Evolutionary conservation across 1,284 basidiomycete genomes (phyloP).

Genomic region (Phylloporus gajari): DNA sequence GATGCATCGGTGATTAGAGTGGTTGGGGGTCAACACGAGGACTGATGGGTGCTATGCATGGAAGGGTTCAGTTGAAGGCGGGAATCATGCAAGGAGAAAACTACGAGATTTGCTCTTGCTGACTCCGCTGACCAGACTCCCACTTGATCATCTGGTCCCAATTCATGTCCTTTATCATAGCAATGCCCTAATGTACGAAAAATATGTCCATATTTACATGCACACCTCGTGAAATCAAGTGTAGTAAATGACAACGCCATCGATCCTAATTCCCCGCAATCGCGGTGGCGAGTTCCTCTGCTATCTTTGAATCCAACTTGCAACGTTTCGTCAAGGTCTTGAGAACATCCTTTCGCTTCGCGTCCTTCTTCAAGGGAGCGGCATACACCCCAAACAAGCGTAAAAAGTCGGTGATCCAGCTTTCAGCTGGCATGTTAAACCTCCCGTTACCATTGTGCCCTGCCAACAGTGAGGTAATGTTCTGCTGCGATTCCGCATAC

Average conservation of each 20-base stretch:
- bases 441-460: constrained; percentile 24
- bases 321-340: constrained; percentile 44
- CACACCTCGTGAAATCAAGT: constrained; percentile 11
- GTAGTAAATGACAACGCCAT: background rate
- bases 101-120: no score
- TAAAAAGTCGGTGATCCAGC: constrained; percentile 38
- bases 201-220: constrained; percentile 18
- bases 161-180: constrained; percentile 2
- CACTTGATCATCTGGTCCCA: background rate
- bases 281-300: constrained; percentile 25
- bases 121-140: no score
- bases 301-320: constrained; percentile 29
- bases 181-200: constrained; percentile 11
- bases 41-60: no score
- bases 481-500: constrained; percentile 35
- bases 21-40: no score
- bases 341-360: constrained; percentile 37
- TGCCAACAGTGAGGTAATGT: constrained; percentile 30
- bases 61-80: no score
- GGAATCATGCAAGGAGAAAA: no score
- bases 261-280: constrained; percentile 18
- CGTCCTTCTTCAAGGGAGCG: constrained; percentile 31
- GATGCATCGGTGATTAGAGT: no score
- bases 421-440: constrained; percentile 42
- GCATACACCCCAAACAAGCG: constrained; percentile 39